Evolutionary conservation across 2,329 filamentous ascomycete species (phyloP).

Genomic region (Penicillium hesseltinei): DNA sequence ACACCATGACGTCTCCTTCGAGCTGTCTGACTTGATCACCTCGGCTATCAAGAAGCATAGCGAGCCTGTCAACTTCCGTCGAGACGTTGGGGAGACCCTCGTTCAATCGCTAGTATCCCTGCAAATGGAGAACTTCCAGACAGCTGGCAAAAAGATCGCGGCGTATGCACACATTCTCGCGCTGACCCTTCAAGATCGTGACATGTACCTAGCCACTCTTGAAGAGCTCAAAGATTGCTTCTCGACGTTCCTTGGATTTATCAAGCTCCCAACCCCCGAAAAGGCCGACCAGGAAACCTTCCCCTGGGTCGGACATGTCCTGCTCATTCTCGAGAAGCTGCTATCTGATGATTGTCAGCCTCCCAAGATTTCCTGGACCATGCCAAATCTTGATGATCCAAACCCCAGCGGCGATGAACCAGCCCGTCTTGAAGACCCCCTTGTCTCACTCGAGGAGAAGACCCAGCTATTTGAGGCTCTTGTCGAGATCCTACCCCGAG

Average conservation of each 20-base stretch:
- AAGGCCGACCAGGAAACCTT: constrained; percentile 74
- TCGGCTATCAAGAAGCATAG: constrained; percentile 64
- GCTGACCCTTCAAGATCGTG: constrained; percentile 75
- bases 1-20: constrained; percentile 84
- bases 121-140: constrained; percentile 56
- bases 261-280: constrained; percentile 62
- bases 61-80: constrained; percentile 58
- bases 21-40: constrained; percentile 81
- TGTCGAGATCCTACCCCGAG: constrained; percentile 77
- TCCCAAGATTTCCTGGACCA: constrained; percentile 67
- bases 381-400: constrained; percentile 49
- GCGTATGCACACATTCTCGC: constrained; percentile 91
- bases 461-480: constrained; percentile 70
- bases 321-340: constrained; percentile 85
- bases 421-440: constrained; percentile 58
- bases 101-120: constrained; percentile 76
- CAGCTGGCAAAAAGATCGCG: constrained; percentile 68
- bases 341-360: constrained; percentile 88
- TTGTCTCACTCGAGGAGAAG: constrained; percentile 66
- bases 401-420: constrained; percentile 54
- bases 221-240: constrained; percentile 75
- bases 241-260: constrained; percentile 70
- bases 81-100: constrained; percentile 78
- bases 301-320: constrained; percentile 86
- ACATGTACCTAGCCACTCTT: constrained; percentile 76